Evolutionary conservation across 352 stramenopile species (phyloP).

Genomic region (Phytophthora agathidicida): DNA sequence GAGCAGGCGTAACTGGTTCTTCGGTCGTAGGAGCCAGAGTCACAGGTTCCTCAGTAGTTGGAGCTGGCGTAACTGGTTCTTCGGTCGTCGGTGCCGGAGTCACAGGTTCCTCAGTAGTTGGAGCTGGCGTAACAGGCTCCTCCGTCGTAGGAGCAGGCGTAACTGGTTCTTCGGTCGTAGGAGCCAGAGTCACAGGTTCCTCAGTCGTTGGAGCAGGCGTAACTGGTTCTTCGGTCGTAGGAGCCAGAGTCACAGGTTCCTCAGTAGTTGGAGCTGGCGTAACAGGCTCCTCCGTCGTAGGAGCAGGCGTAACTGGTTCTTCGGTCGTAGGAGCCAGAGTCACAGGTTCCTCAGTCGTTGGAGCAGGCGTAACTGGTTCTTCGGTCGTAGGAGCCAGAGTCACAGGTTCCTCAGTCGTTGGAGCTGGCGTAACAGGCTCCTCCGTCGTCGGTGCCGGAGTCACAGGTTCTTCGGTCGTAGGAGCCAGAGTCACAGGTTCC

Average conservation of each 20-base stretch:
- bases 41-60: neutral
- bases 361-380: neutral
- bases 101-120: neutral
- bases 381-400: neutral
- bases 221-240: neutral
- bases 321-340: neutral
- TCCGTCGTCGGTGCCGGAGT: neutral
- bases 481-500: neutral
- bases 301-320: neutral
- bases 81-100: constrained; percentile 1
- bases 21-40: neutral
- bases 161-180: neutral
- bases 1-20: neutral
- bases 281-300: neutral
- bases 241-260: neutral
- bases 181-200: neutral
- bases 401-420: neutral
- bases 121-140: neutral
- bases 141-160: constrained; percentile 4
- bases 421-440: neutral
- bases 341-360: constrained; percentile 3
- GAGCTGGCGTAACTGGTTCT: neutral
- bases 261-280: neutral
- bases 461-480: neutral
- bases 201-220: neutral